Conservation (phyloP, 129 eudicot genomes). For the Smallanthus sonchifolius region DNA sequence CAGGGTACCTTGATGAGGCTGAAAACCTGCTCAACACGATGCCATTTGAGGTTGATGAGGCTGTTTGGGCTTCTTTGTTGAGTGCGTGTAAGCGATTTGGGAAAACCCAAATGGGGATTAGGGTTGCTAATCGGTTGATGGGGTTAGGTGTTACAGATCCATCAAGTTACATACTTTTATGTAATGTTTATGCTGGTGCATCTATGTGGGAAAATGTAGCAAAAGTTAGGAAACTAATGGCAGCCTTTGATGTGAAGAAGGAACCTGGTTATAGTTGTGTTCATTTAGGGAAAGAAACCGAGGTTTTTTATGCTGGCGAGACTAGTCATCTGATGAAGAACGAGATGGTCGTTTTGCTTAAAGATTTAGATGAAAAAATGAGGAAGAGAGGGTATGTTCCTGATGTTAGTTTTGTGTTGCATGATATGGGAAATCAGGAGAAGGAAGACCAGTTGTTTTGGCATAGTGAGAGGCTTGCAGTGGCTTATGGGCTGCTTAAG, state of each 20-base stretch:
- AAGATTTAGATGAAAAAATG: conserved; percentile 71
- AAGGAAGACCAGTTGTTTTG: conserved; percentile 81
- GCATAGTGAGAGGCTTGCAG: conserved; percentile 90
- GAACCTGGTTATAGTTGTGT: conserved; percentile 79
- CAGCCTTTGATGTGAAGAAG: conserved; percentile 47
- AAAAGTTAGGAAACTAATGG: conserved; percentile 62
- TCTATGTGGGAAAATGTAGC: conserved; percentile 76
- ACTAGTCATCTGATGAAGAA: conserved; percentile 45
- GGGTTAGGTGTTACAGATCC: conserved; percentile 55
- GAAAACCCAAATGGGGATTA: conserved; percentile 47
- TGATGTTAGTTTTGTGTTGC: conserved; percentile 73
- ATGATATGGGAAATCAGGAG: conserved; percentile 65
- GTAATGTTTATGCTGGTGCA: conserved; percentile 71
- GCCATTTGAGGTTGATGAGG: conserved; percentile 84
- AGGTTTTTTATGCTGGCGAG: conserved; percentile 78
- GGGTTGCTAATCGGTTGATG: conserved; percentile 70
- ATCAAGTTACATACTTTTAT: conserved; percentile 55
- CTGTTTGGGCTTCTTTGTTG: conserved; percentile 78
- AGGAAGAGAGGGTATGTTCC: conserved; percentile 81
- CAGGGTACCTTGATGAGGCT: conserved; percentile 78
- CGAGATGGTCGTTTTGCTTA: conserved; percentile 43
- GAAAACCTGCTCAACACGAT: conserved; percentile 61
- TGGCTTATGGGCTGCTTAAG: conserved; percentile 76
- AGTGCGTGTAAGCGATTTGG: conserved; percentile 67
- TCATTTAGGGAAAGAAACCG: conserved; percentile 58